These are phyloP conservation scores for Pezicula neosporulosa DNA, from an alignment of 2,329 filamentous ascomycete species.

Conservation along the genomic window DNA sequence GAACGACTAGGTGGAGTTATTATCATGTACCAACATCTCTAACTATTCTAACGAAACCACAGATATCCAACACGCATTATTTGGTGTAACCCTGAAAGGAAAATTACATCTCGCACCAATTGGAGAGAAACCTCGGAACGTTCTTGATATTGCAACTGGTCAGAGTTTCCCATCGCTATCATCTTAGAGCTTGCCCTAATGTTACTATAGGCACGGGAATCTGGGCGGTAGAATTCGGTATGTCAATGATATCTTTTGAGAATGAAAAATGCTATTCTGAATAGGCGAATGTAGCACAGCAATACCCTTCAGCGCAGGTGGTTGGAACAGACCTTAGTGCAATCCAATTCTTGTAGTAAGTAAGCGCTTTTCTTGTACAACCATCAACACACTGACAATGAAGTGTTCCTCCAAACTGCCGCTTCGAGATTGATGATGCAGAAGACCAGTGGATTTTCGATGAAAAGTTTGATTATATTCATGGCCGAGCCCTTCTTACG, in stretches of 20 bases:
- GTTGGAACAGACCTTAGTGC: slow-evolving; percentile 3
- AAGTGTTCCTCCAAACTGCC: slow-evolving; percentile 40
- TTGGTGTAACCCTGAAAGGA: background rate
- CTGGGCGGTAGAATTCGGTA: slow-evolving; percentile 1
- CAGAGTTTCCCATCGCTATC: background rate
- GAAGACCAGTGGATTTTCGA: slow-evolving; percentile 43
- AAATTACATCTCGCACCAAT: slow-evolving; percentile 1
- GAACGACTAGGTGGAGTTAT: background rate
- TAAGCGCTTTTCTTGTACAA: background rate
- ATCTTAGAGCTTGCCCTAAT: background rate
- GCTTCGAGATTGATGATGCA: slow-evolving; percentile 46
- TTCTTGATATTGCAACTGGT: slow-evolving; percentile 1
- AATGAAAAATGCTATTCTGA: background rate
- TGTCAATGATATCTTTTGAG: background rate
- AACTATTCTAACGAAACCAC: background rate
- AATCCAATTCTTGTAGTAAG: background rate
- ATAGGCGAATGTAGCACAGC: background rate
- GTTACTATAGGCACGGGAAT: background rate
- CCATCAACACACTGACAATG: background rate
- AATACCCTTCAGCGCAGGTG: background rate
- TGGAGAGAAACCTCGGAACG: background rate
- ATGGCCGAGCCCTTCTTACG: background rate
- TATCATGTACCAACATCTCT: background rate
- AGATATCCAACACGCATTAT: slow-evolving; percentile 1
- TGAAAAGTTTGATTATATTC: slow-evolving; percentile 43